Evolutionary conservation across 768 basidiomycete species (phyloP), one percentile per base, ranked within the genome.

Genomic region (Lentinula boryana): DNA sequence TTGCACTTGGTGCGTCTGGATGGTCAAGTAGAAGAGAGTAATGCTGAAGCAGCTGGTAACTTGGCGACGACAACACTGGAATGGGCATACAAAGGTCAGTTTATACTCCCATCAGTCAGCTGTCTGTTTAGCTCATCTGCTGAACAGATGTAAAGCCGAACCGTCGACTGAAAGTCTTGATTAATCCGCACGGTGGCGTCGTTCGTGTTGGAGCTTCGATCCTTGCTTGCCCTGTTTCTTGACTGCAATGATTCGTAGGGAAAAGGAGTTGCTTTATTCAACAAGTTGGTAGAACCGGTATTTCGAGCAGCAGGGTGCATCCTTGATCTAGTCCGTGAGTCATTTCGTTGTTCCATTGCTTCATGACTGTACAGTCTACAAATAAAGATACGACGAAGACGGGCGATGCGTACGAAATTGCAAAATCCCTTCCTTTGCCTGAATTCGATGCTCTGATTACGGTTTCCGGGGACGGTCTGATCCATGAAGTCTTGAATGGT

Each of bases 401-500:
- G 2, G 81, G 82, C 4, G 90, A 95, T 70, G 92, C 89, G 2
- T 72, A 72, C 41, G 85, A 91, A 36, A 76, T 93, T 60, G 84
- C 78, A 0, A 83, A 83, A 63, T 71, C 74, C 3, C 70, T 92
- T 36, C 63, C 77, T 0, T 76, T 90, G 4, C 76, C 80, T 15
- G 35, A 50, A 21, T 89, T 81, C 63, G 92, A 94, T 63, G 90
- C 86, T 0, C 69, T 95, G 44, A 80, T 91, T 40, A 72, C 84
- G 33, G 80, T 95, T 23, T 93, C 91, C 0, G 93, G 93, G 0
- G 93, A 95, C 66, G 93, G 93, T 7, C 77, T 92, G 38, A 68
- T 93, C 15, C 89, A 94, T 67, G 93, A 95, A 73, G 78, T 92
- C 23, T 66, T 93, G 69, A 95, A 95, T 67, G 93, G 93, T 2